Base-by-base conservation (phyloP, 768 basidiomycete genomes). In the Exidia glandulosa region DNA sequence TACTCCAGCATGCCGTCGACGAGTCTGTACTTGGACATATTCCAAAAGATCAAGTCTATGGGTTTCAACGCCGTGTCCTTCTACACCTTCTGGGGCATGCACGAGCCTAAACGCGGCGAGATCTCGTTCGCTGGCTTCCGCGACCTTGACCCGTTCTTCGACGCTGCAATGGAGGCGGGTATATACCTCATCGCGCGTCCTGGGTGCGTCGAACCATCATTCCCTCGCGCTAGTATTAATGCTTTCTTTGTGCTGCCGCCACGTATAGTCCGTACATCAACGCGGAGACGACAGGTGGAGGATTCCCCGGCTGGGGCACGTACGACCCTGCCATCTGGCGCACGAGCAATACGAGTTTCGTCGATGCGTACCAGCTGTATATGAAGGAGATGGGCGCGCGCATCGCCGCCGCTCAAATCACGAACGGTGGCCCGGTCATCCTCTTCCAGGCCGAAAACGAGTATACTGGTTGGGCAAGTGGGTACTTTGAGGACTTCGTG, bases 351-450 rank as follows among this genome's bases (percentile, higher is more conserved):
- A 66, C 65, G 3, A 60, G 59, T 3, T 66, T 54, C 61, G 57
- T 57, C n/a, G 63, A 68, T 14, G 64, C 67, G 6, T 68, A 67
- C 63, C 58, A 57, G 19, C 65, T 64, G 5, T 66, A 61, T 55
- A 63, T 65, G 57, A 61, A 54, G 50, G 50, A 54, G 5, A 54
- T 54, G 25, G 25, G 50, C 12, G 25, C 25, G 57, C 71, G 82
- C 36, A 75, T 83, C 33, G 77, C 80, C 2, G 71, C 67, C 59
- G 81, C 83, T 63, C 81, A 85, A 66, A 78, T 85, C 62, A 77
- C 79, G 13, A 77, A 81, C 29, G 84, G 81, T 9, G 84, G 84
- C 3, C 82, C 83, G 23, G 81, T 91, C 25, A 85, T 90, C 25
- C 50, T 54, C 9, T 54, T 54, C 50, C 50, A 54, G 30, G 50